A percentile compares a stretch with the other conserved stretches of the same genome.
These are phyloP conservation scores for Phytophthora ohioensis DNA, from an alignment of 352 stramenopile genomes.

Conservation along the genomic window DNA sequence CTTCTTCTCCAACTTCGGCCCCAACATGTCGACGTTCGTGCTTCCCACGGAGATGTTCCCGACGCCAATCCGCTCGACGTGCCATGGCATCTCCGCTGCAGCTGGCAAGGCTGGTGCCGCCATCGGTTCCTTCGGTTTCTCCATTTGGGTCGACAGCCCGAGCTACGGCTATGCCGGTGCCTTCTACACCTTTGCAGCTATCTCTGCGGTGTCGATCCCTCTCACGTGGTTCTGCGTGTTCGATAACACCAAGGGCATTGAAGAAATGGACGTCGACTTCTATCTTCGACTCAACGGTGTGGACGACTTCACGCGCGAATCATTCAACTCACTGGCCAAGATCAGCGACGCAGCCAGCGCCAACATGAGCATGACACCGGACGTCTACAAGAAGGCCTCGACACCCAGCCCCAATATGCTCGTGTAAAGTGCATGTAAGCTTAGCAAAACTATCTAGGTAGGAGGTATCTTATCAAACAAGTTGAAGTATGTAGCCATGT, in stretches of 20 bases:
- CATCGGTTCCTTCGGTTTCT: slow-evolving; percentile 72
- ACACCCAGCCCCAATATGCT: slow-evolving; percentile 22
- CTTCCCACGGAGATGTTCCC: slow-evolving; percentile 90
- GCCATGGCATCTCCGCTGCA: slow-evolving; percentile 90
- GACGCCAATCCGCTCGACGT: slow-evolving; percentile 87
- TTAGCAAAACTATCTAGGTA: slow-evolving; percentile 2
- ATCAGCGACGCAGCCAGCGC: slow-evolving; percentile 13
- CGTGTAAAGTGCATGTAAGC: slow-evolving; percentile 10
- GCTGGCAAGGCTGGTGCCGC: slow-evolving; percentile 89
- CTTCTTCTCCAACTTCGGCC: slow-evolving; percentile 90
- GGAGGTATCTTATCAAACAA: no score
- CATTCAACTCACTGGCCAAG: slow-evolving; percentile 36
- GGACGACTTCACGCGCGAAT: slow-evolving; percentile 52
- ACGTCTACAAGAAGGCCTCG: slow-evolving; percentile 25
- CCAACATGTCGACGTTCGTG: slow-evolving; percentile 90
- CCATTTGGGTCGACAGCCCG: slow-evolving; percentile 67
- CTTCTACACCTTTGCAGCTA: slow-evolving; percentile 69
- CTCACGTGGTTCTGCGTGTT: slow-evolving; percentile 76
- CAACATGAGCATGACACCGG: slow-evolving; percentile 19
- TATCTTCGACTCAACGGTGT: slow-evolving; percentile 43
- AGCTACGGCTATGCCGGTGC: slow-evolving; percentile 65
- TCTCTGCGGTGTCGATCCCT: slow-evolving; percentile 61
- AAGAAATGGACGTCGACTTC: slow-evolving; percentile 72
- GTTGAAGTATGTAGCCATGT: no score
- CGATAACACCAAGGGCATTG: slow-evolving; percentile 63